Conservation (phyloP, 345 rosid species). For the Triadica sebifera region DNA sequence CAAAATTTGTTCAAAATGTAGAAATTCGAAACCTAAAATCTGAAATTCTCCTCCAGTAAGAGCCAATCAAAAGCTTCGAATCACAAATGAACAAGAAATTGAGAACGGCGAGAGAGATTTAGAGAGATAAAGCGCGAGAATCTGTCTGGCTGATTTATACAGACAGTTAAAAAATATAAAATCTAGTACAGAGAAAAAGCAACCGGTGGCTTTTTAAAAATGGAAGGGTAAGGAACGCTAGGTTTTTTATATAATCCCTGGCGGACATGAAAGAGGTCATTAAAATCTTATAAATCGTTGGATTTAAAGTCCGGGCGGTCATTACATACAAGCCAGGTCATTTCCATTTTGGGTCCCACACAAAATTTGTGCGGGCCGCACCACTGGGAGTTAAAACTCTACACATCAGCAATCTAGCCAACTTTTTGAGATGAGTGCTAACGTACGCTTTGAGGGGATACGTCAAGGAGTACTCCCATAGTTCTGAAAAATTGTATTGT, state of each 20-base stretch:
- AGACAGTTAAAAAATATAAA: background rate
- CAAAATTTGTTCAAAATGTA: background rate
- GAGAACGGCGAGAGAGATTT: background rate
- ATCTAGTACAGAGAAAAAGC: background rate
- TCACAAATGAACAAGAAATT: background rate
- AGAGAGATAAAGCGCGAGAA: background rate
- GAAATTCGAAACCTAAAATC: constrained; percentile 20
- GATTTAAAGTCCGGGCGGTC: constrained; percentile 20
- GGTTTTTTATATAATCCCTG: background rate
- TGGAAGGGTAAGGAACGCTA: background rate
- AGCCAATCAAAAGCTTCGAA: background rate
- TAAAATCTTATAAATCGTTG: background rate
- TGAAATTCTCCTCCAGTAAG: background rate
- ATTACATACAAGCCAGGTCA: constrained; percentile 13
- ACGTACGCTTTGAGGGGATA: background rate
- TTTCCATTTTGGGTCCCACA: background rate
- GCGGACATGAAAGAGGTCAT: constrained; percentile 33
- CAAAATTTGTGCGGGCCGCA: background rate
- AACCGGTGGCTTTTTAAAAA: background rate
- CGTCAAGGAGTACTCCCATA: too few species aligned
- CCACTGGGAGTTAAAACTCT: background rate
- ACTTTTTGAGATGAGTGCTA: background rate
- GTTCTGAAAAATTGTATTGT: too few species aligned
- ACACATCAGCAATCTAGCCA: constrained; percentile 21
- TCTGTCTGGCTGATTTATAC: background rate